Evolutionary conservation across 164 flowering plant genomes (phyloP), one percentile per base, ranked within the genome.

Genomic region (Dillenia suffruticosa): DNA sequence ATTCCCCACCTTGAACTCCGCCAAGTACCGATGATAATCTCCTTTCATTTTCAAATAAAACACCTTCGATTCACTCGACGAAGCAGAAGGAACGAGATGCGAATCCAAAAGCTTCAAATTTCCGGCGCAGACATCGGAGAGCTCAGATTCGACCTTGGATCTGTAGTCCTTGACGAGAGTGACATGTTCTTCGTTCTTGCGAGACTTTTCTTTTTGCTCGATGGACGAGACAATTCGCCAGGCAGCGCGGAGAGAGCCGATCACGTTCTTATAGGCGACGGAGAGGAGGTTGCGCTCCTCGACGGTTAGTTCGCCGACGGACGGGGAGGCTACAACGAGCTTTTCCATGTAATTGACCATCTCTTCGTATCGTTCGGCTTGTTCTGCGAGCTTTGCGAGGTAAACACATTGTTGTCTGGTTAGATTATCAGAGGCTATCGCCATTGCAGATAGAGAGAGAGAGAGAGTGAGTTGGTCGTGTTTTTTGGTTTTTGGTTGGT

Each of bases 151-250:
- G 19, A 89, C 77, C 65, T 73, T 79, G 43, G 87, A 74, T 59
- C 95, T 81, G 72, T 90, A 90, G 1, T 76, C 78, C 60, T 76
- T 83, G 50, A 88, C 90, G 13, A 84, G 73, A 2, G 51, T 63
- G 1, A 77, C 90, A 49, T 88, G 89, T 4, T 83, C 92, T 2
- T 86, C 92, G 74, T 88, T 88, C 81, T 82, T 82, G 22, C 97
- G 77, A 3, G 79, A 62, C 57, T 87, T 93, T 67, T 87, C 93
- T 74, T 87, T 87, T 81, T 85, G 90, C 76, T 90, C 96, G 66
- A 90, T 90, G 49, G 97, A 90, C 15, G 90, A 86, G 8, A 90
- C 77, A 69, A 90, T 88, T 11, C 95, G 77, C 95, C 97, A 88
- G 13, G 97, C 86, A 5, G 95, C 95, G 8, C 97, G 82, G 13